These are phyloP conservation scores for Chrysoporthe deuterocubensis DNA, from an alignment of 2,329 filamentous ascomycete species.

Conservation along the genomic window DNA sequence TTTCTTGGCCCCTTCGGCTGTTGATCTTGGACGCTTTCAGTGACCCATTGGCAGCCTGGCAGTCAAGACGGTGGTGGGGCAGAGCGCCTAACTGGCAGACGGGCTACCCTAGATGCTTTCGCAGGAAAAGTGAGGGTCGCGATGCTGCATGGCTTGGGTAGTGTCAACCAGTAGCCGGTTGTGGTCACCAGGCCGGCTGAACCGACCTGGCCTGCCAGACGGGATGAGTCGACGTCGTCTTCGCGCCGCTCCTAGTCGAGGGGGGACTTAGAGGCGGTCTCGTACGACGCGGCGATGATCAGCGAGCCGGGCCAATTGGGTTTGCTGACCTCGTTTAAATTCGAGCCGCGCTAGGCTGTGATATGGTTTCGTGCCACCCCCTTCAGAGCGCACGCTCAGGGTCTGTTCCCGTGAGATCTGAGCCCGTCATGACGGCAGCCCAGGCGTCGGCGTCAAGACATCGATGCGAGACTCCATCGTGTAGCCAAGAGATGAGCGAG, in stretches of 20 bases:
- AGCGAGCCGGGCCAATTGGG: constrained; percentile 23
- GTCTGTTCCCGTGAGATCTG: background rate
- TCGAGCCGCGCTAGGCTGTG: constrained; percentile 27
- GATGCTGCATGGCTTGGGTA: background rate
- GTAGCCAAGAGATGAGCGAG: background rate
- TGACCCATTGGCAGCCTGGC: background rate
- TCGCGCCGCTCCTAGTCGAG: background rate
- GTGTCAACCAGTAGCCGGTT: background rate
- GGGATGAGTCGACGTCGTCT: constrained; percentile 8
- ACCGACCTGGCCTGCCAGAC: background rate
- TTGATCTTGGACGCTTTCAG: background rate
- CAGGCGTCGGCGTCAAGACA: background rate
- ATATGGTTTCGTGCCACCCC: constrained; percentile 25
- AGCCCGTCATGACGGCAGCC: background rate
- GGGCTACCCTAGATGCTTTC: constrained; percentile 7
- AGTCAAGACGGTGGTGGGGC: background rate
- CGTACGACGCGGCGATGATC: constrained; percentile 21
- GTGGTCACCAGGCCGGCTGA: background rate
- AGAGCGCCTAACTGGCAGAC: background rate
- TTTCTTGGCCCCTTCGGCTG: background rate
- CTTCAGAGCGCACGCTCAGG: background rate
- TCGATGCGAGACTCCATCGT: background rate
- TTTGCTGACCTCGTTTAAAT: constrained; percentile 15
- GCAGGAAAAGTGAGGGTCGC: background rate
- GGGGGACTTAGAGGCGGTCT: constrained; percentile 1